Percentiles rank a stretch among this genome's conserved stretches.
These are phyloP conservation scores for Microcos paniculata DNA, from an alignment of 345 rosid genomes.

Conservation along the genomic window DNA sequence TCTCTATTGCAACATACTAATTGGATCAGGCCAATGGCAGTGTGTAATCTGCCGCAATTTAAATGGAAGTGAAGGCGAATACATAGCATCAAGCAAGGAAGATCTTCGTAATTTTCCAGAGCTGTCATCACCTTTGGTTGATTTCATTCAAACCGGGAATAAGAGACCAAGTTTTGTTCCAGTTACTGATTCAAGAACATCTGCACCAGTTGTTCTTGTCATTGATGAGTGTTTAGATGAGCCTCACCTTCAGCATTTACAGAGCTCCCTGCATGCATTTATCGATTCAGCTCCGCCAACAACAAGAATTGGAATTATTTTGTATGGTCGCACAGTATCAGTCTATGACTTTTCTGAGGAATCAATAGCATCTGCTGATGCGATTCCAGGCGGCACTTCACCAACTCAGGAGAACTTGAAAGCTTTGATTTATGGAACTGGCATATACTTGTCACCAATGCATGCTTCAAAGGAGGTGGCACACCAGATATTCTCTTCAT, in stretches of 20 bases:
- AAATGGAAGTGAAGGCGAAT: conserved; percentile 89
- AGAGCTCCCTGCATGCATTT: conserved; percentile 97
- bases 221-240: conserved; percentile 98
- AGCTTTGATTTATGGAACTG: conserved; percentile 84
- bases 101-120: conserved; percentile 74
- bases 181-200: conserved; percentile 79
- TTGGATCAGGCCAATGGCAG: conserved; percentile 98
- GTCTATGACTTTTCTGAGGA: conserved; percentile 93
- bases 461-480: conserved; percentile 94
- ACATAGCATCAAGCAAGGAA: conserved; percentile 68
- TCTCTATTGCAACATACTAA: conserved; percentile 69
- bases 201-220: conserved; percentile 87
- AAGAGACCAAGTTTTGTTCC: conserved; percentile 83
- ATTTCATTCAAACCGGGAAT: conserved; percentile 86
- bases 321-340: conserved; percentile 84
- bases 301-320: conserved; percentile 80
- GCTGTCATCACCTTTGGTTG: conserved; percentile 74
- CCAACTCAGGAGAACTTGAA: conserved; percentile 75
- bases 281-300: conserved; percentile 76
- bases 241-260: conserved; percentile 90
- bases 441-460: conserved; percentile 91
- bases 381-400: conserved; percentile 85
- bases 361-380: conserved; percentile 93
- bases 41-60: conserved; percentile 72
- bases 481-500: conserved; percentile 84